Conservation (phyloP, 2,329 filamentous ascomycete species). For the Scopulariopsis brevicaulis region DNA sequence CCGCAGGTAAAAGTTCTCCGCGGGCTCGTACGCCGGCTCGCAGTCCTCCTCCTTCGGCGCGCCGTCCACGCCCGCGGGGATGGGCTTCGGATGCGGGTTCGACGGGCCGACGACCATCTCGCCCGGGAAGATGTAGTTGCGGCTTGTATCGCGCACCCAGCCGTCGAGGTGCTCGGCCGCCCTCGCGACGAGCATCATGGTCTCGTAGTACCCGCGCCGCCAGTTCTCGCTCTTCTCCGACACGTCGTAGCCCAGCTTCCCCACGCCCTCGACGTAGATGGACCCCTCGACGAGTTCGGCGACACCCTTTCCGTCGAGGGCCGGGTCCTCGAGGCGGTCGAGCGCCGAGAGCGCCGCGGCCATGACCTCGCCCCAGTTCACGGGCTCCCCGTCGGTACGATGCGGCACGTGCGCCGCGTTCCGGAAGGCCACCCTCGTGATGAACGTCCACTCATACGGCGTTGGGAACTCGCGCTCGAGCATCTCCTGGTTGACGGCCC, state of each 20-base stretch:
- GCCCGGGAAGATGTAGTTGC: constrained; percentile 55
- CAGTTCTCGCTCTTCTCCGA: constrained; percentile 69
- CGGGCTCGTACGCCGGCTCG: constrained; percentile 53
- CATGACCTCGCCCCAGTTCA: constrained; percentile 60
- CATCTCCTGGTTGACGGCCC: constrained; percentile 60
- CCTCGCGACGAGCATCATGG: constrained; percentile 65
- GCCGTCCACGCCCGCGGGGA: constrained; percentile 49
- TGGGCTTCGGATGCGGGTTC: constrained; percentile 67
- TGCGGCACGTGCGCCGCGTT: constrained; percentile 49
- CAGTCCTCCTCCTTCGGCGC: constrained; percentile 69
- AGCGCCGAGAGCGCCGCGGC: constrained; percentile 49
- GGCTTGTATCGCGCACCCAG: constrained; percentile 59
- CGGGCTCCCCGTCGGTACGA: constrained; percentile 35
- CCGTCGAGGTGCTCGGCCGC: constrained; percentile 74
- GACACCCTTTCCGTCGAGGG: constrained; percentile 57
- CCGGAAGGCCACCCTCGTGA: constrained; percentile 57
- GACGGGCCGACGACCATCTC: constrained; percentile 71
- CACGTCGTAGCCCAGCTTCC: constrained; percentile 51
- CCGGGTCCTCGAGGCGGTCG: constrained; percentile 55
- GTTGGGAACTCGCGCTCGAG: constrained; percentile 69
- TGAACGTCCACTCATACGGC: constrained; percentile 68
- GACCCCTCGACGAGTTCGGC: constrained; percentile 42
- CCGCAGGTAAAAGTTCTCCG: constrained; percentile 71
- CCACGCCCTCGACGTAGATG: constrained; percentile 40
- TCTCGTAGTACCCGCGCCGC: constrained; percentile 76